Conservation (phyloP, 2,329 filamentous ascomycete species). For the Ceratocystis diversiconidia region DNA sequence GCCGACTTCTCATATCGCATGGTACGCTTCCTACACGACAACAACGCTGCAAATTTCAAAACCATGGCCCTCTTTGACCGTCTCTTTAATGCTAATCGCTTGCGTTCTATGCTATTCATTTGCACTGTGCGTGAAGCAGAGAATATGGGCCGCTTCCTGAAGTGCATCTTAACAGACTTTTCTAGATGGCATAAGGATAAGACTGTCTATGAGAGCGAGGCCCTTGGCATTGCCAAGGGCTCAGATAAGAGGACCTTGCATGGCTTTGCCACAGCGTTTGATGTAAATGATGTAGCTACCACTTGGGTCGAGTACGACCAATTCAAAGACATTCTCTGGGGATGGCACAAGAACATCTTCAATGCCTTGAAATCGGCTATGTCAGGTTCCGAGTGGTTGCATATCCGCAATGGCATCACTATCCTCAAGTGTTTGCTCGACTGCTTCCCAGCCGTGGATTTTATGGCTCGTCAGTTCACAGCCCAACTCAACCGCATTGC, state of each 20-base stretch:
- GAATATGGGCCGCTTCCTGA: constrained; percentile 82
- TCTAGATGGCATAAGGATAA: constrained; percentile 72
- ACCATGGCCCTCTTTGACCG: constrained; percentile 71
- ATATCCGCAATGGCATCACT: constrained; percentile 89
- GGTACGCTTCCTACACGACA: constrained; percentile 74
- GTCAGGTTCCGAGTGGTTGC: constrained; percentile 81
- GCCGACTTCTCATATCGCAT: constrained; percentile 80
- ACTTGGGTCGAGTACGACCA: constrained; percentile 69
- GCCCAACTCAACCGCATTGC: constrained; percentile 52
- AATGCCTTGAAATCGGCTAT: constrained; percentile 70
- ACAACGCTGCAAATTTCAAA: constrained; percentile 72
- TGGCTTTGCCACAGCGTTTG: constrained; percentile 65
- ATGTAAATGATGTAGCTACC: constrained; percentile 44
- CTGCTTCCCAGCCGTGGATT: constrained; percentile 77
- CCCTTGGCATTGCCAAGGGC: constrained; percentile 33
- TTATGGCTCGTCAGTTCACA: constrained; percentile 59
- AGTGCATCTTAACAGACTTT: constrained; percentile 66
- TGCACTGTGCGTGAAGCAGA: constrained; percentile 85
- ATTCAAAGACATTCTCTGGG: constrained; percentile 72
- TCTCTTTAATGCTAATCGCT: constrained; percentile 68
- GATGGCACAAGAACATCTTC: constrained; percentile 78
- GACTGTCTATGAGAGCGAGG: constrained; percentile 63
- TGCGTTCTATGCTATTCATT: constrained; percentile 72
- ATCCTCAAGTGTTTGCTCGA: constrained; percentile 69
- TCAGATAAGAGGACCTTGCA: constrained; percentile 42